Evolutionary conservation across 495 filamentous ascomycete species (phyloP).

Genomic region (Xylaria venustula): DNA sequence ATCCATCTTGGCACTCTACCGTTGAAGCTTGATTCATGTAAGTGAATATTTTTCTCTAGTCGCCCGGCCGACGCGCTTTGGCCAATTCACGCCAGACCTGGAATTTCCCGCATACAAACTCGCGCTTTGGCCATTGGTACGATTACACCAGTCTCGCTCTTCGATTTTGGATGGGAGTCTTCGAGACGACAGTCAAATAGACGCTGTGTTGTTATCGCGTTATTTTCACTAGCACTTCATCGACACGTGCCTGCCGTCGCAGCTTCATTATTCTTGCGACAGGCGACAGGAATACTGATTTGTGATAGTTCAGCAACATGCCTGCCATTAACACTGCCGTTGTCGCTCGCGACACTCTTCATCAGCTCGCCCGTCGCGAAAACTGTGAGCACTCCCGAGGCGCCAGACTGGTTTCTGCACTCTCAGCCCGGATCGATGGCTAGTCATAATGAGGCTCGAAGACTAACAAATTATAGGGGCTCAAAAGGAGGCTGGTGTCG

Average conservation of each 20-base stretch:
- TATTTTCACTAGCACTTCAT: too few relatives aligned
- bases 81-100: neutral
- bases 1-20: neutral
- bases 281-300: constrained; percentile 18
- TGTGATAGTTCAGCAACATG: constrained; percentile 32
- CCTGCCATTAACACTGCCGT: constrained; percentile 45
- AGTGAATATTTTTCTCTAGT: constrained; percentile 5
- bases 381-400: constrained; percentile 42
- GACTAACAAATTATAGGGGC: constrained; percentile 31
- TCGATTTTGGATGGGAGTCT: neutral
- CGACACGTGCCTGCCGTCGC: neutral
- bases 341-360: constrained; percentile 45
- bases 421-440: neutral
- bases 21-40: constrained; percentile 6
- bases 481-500: constrained; percentile 48
- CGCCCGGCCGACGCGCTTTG: neutral
- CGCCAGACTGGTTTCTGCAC: neutral
- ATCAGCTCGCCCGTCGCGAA: constrained; percentile 47
- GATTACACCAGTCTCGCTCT: neutral
- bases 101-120: neutral
- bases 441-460: neutral
- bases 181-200: neutral
- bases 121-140: neutral
- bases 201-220: too few relatives aligned
- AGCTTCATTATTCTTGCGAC: neutral